These are phyloP conservation scores for Suhomyces coccinellae DNA, from an alignment of 1,139 yeast species.

Conservation along the genomic window DNA sequence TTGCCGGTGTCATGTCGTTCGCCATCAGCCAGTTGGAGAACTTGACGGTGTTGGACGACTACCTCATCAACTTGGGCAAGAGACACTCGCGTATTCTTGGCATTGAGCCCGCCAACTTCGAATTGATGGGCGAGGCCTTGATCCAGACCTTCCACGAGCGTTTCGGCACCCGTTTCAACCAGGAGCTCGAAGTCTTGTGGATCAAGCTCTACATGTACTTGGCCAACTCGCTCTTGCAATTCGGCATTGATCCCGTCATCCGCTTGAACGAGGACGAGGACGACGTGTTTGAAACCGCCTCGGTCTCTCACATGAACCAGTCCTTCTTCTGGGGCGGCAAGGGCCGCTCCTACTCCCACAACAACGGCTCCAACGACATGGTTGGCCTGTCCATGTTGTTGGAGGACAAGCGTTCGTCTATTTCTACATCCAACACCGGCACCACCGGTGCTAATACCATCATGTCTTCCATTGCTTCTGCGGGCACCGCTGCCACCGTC, in stretches of 20 bases:
- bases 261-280: conserved; percentile 17
- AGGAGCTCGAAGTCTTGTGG: conserved; percentile 68
- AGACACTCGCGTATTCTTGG: conserved; percentile 75
- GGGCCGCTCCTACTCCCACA: conserved; percentile 4
- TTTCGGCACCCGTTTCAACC: conserved; percentile 47
- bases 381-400: conserved; percentile 4
- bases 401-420: conserved; percentile 18
- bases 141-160: conserved; percentile 74
- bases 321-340: conserved; percentile 10
- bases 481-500: neutral
- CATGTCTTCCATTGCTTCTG: conserved; percentile 8
- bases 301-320: conserved; percentile 9
- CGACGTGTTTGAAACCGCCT: conserved; percentile 8
- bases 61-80: conserved; percentile 65
- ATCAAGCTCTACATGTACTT: conserved; percentile 60
- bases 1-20: conserved; percentile 76
- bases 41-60: conserved; percentile 52
- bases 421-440: conserved; percentile 20
- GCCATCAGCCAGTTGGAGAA: conserved; percentile 52
- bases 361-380: conserved; percentile 3
- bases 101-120: conserved; percentile 71
- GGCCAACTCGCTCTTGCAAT: conserved; percentile 64
- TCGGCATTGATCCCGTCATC: conserved; percentile 62
- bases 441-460: conserved; percentile 15
- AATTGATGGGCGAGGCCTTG: conserved; percentile 77